Evolutionary conservation across 2,329 filamentous ascomycete genomes (phyloP).

Genomic region (Ophiocordyceps camponoti-floridani): DNA sequence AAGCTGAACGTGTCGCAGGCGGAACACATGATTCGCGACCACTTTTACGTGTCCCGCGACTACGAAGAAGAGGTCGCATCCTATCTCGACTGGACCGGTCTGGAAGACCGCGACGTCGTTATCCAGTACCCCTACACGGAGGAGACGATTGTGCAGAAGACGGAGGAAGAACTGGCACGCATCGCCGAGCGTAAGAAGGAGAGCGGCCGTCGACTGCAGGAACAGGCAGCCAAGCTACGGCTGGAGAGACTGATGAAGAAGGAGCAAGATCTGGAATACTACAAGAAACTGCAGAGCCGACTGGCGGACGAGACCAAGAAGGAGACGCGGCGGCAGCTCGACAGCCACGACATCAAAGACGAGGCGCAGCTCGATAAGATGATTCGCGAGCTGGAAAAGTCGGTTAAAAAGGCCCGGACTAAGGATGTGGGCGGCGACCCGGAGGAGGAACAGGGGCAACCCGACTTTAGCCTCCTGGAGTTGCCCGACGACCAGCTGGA

Average conservation of each 20-base stretch:
- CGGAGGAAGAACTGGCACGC: conserved; percentile 75
- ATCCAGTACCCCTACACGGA: conserved; percentile 91
- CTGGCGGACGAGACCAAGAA: conserved; percentile 73
- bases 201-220: conserved; percentile 75
- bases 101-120: conserved; percentile 77
- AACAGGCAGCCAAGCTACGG: conserved; percentile 94
- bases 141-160: conserved; percentile 79
- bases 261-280: conserved; percentile 89
- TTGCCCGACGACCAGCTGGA: conserved; percentile 84
- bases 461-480: conserved; percentile 77
- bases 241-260: conserved; percentile 90
- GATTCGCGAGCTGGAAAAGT: conserved; percentile 78
- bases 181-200: conserved; percentile 93
- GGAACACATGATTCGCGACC: conserved; percentile 70
- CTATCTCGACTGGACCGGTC: conserved; percentile 78
- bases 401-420: conserved; percentile 75
- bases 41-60: conserved; percentile 75
- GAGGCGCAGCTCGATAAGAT: conserved; percentile 70
- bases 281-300: conserved; percentile 61
- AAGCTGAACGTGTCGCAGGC: conserved; percentile 77
- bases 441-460: conserved; percentile 64
- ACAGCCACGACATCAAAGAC: conserved; percentile 83
- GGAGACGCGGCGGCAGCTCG: conserved; percentile 68
- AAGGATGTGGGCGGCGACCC: conserved; percentile 77
- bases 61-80: conserved; percentile 61